Conservation (phyloP, 148 eudicot genomes). For the Chenopodium formosanum region DNA sequence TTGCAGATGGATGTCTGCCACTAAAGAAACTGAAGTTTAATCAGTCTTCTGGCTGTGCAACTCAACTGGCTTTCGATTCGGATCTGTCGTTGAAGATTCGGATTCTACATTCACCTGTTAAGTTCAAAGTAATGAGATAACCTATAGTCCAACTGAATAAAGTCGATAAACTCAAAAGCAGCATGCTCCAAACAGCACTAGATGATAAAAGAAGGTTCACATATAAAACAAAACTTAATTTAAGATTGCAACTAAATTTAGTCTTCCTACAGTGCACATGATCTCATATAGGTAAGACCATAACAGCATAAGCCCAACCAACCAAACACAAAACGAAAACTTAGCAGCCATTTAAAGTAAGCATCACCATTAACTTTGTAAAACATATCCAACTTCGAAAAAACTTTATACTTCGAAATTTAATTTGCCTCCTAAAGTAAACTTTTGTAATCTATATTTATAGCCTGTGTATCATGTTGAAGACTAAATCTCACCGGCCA, state of each 20-base stretch:
- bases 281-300: background rate
- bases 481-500: background rate
- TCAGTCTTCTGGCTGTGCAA: slow-evolving; percentile 21
- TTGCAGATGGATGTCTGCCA: background rate
- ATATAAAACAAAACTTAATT: background rate
- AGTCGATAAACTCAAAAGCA: background rate
- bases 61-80: slow-evolving; percentile 10
- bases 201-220: background rate
- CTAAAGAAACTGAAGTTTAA: background rate
- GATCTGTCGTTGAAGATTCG: slow-evolving; percentile 19
- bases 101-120: slow-evolving; percentile 30
- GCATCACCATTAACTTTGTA: background rate
- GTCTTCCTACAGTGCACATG: background rate
- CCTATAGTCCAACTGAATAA: background rate
- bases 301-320: background rate
- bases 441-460: background rate
- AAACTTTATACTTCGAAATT: background rate
- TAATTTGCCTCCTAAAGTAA: background rate
- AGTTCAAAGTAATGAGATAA: background rate
- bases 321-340: background rate
- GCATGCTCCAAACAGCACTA: background rate
- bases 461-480: background rate
- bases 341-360: background rate
- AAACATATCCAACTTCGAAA: background rate
- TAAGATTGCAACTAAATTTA: background rate